Percentiles rank a stretch among this genome's conserved stretches.
phyloP scores from a whole-genome alignment of 139 green algal genomes.

The Chlorella sp. region DNA sequence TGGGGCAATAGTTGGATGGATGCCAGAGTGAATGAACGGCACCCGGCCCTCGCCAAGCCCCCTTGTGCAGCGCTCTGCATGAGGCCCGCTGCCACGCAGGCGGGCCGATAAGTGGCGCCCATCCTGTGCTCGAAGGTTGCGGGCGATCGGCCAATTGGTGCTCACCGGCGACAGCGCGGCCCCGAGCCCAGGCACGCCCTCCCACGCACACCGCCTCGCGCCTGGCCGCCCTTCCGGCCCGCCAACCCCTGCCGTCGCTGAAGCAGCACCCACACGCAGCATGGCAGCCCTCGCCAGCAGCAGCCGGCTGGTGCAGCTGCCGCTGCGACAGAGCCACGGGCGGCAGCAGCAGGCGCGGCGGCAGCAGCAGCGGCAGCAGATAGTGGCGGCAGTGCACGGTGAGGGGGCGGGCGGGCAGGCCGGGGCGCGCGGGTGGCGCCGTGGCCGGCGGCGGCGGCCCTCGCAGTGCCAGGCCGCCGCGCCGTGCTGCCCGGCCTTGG shows the following conservation, averaged over 20 bases:
- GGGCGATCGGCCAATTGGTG: too few species aligned
- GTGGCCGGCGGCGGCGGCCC: background rate
- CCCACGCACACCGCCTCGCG: background rate
- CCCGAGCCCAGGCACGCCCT: too few species aligned
- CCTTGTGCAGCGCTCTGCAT: too few species aligned
- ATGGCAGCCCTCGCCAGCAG: conserved; percentile 13
- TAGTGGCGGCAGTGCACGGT: conserved; percentile 37
- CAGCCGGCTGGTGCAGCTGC: background rate
- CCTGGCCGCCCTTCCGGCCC: background rate
- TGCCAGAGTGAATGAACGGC: too few species aligned
- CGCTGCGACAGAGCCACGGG: background rate
- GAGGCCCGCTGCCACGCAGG: too few species aligned
- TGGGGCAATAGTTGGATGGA: too few species aligned
- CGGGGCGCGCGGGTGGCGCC: background rate
- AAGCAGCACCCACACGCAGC: background rate
- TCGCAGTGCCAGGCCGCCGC: background rate
- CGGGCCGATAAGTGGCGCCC: too few species aligned
- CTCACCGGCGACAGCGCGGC: too few species aligned
- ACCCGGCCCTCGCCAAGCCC: too few species aligned
- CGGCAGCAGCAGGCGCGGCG: background rate
- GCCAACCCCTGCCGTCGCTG: background rate
- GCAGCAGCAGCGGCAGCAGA: conserved; percentile 34
- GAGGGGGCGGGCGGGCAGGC: background rate
- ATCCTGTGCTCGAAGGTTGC: too few species aligned
- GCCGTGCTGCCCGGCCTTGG: too few species aligned